phyloP scores from a whole-genome alignment of 805 yeast species.

The Ogataea kodamae region DNA sequence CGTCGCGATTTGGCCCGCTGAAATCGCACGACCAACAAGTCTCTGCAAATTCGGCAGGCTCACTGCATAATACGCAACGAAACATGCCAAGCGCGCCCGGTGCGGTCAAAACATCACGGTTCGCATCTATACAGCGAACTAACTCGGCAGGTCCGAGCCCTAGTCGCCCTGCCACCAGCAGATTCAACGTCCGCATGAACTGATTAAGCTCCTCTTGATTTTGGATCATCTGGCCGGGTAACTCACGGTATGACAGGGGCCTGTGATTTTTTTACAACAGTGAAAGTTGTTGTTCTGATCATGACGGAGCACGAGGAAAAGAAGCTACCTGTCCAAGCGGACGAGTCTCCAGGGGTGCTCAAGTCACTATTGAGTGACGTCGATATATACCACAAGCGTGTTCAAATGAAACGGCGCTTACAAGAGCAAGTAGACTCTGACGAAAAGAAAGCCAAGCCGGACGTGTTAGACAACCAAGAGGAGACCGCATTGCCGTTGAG shows the following conservation, averaged over 20 bases:
- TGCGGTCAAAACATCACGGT: conserved; percentile 14
- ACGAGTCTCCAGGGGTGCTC: conserved; percentile 15
- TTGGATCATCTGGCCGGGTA: too few relatives aligned
- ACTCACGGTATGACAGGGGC: conserved; percentile 7
- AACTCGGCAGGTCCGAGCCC: conserved; percentile 2
- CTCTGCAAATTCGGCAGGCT: too few relatives aligned
- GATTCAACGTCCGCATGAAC: conserved; percentile 11
- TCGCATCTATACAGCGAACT: conserved; percentile 6
- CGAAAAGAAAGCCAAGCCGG: conserved; percentile 4
- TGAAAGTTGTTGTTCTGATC: conserved; percentile 6
- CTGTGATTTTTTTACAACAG: conserved; percentile 12
- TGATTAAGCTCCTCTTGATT: too few relatives aligned
- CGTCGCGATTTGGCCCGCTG: conserved; percentile 15
- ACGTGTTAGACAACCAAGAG: conserved; percentile 6
- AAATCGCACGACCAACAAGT: conserved; percentile 5
- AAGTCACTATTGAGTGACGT: conserved; percentile 28
- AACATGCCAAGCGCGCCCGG: conserved; percentile 6
- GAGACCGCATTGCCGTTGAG: conserved; percentile 2
- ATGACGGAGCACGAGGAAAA: conserved; percentile 10
- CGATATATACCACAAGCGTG: conserved; percentile 30
- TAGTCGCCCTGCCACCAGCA: conserved; percentile 5
- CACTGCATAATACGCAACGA: conserved; percentile 12
- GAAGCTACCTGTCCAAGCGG: conserved; percentile 2
- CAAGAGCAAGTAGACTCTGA: conserved; percentile 14
- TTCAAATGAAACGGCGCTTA: conserved; percentile 23